Percentiles rank a stretch among this genome's conserved stretches.
phyloP scores from a whole-genome alignment of 495 filamentous ascomycete genomes.

The Ramalina peruviana region DNA sequence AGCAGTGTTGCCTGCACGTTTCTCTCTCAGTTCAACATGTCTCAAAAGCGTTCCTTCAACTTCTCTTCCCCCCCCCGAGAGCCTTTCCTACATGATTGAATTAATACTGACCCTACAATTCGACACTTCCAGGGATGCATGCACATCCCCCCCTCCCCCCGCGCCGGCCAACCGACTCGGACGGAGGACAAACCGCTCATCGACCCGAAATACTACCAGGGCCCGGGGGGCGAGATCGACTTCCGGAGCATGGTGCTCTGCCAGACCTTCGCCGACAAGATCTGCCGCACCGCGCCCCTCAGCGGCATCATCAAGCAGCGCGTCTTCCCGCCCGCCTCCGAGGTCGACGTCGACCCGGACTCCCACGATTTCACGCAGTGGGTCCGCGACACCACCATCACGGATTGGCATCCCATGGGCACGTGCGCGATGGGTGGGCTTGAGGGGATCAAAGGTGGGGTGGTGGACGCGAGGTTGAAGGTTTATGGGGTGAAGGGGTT shows the following conservation, averaged over 20 bases:
- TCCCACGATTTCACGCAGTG: conserved; percentile 24
- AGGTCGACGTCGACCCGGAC: not conserved
- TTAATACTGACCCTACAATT: too few species aligned
- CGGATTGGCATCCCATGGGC: conserved; percentile 36
- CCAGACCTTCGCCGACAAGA: conserved; percentile 29
- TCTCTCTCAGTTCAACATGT: too few species aligned
- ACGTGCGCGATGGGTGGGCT: conserved; percentile 39
- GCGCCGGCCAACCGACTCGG: conserved; percentile 1
- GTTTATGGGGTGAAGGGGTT: conserved; percentile 35
- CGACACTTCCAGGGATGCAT: conserved; percentile 21
- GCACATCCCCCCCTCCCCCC: conserved; percentile 24
- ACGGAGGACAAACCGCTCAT: conserved; percentile 24
- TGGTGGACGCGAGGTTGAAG: conserved; percentile 32
- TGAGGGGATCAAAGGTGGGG: conserved; percentile 21
- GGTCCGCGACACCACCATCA: conserved; percentile 25
- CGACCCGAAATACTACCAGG: conserved; percentile 31
- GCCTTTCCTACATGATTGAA: too few species aligned
- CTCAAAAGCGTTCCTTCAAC: too few species aligned
- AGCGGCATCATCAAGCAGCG: conserved; percentile 24
- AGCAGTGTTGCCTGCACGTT: too few species aligned
- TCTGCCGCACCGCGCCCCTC: conserved; percentile 28
- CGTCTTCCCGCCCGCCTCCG: conserved; percentile 23
- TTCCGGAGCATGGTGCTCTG: conserved; percentile 26
- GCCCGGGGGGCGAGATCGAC: conserved; percentile 27
- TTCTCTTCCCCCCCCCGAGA: too few species aligned